Percentiles rank a stretch among this genome's conserved stretches.
phyloP scores from a whole-genome alignment of 148 eudicot genomes.

The Vaccinium corymbosum region DNA sequence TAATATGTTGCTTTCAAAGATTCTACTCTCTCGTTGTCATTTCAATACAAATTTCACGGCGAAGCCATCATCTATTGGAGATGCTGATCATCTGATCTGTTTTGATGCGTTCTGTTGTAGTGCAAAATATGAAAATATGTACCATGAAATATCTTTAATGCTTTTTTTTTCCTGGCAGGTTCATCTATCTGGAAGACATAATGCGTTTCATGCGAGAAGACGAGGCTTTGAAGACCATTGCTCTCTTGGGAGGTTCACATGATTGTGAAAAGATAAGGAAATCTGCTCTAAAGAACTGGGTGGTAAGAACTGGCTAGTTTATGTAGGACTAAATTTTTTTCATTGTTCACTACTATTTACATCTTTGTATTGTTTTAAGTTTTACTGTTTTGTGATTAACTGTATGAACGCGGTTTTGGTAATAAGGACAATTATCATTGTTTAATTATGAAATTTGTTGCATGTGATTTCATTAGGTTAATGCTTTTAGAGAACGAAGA shows the following conservation, averaged over 20 bases:
- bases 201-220: conserved; percentile 70
- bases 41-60: background rate
- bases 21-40: background rate
- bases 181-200: conserved; percentile 55
- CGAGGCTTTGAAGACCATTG: conserved; percentile 56
- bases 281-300: conserved; percentile 68
- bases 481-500: conserved; percentile 72
- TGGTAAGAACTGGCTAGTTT: conserved; percentile 39
- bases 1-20: background rate
- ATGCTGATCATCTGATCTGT: background rate
- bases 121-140: background rate
- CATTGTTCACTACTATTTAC: background rate
- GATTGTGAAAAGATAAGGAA: conserved; percentile 62
- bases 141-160: background rate
- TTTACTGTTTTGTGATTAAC: background rate
- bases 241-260: conserved; percentile 51
- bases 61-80: background rate
- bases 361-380: background rate
- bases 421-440: background rate
- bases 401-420: background rate
- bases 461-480: conserved; percentile 36
- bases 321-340: background rate
- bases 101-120: background rate
- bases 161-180: conserved; percentile 29
- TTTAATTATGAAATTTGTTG: background rate